Evolutionary conservation across 768 basidiomycete genomes (phyloP), one percentile per base, ranked within the genome.

Genomic region (Clathrus columnatus): DNA sequence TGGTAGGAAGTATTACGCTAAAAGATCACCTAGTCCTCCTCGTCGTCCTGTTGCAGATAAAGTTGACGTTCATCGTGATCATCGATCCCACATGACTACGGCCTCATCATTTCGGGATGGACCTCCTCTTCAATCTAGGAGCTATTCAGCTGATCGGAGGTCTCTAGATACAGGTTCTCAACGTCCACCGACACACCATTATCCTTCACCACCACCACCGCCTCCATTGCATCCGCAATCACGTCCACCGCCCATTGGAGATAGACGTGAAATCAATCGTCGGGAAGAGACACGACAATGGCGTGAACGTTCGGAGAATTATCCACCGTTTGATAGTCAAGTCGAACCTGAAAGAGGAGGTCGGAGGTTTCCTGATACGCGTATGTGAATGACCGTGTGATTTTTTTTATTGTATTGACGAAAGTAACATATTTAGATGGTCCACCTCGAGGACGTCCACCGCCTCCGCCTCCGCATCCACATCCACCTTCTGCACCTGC

Each of bases 241-340:
- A 14, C 36, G n/a, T 8, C 46, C 46, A 2, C 45, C 26, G 7
- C 6, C 44, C 11, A 27, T 36, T 6, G 24, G 44, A 36, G 46
- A 11, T 16, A 29, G 45, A 28, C 17, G 27, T 17, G 27, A 36
- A 11, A 21, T 48, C n/a, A 45, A 55, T 17, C 54, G 54, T 17
- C 54, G 46, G 23, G 46, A 55, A 28, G 54, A 55, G 16, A 20
- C 48, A 20, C 54, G 54, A 11, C 54, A 55, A 36, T 55, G 54
- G 54, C 54, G 54, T 29, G 54, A 55, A 27, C 54, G 54, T 20
- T n/a, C 36, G 36, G 51, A 53, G 3, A 26, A 44, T 20, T 55
- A 55, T 36, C 54, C 54, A 2, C 26, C 54, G 23, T 48, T 18
- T n/a, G 18, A 29, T 18, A 4, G 29, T 29, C 45, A 55, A 20